Evolutionary conservation across 495 filamentous ascomycete genomes (phyloP).

Genomic region (Podospora tetraspora): DNA sequence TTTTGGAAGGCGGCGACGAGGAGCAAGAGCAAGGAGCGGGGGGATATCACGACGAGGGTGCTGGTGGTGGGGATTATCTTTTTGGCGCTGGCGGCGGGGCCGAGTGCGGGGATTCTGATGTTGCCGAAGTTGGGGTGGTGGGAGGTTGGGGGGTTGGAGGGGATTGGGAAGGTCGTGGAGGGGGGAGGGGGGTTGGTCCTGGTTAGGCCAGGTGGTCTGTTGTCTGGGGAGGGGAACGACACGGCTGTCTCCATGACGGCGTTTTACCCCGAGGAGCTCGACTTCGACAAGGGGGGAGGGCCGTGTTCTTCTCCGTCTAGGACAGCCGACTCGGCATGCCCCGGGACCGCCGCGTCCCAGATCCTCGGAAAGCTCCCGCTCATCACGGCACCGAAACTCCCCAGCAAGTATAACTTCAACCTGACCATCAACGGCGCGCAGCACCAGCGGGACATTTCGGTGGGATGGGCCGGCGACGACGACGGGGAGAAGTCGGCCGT

Average conservation of each 20-base stretch:
- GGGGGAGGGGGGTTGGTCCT: too few relatives aligned
- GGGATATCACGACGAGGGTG: not conserved
- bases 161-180: not conserved
- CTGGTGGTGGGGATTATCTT: not conserved
- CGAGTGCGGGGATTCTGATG: not conserved
- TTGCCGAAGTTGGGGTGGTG: not conserved
- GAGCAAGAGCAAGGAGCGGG: not conserved
- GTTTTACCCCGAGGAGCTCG: not conserved
- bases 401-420: not conserved
- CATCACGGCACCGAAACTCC: not conserved
- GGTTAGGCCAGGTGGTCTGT: too few relatives aligned
- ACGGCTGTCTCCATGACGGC: not conserved
- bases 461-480: not conserved
- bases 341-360: not conserved
- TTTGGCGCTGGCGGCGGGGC: not conserved
- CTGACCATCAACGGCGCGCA: not conserved
- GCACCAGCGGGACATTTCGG: not conserved
- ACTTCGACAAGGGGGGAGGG: not conserved
- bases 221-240: not conserved
- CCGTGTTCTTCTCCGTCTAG: too few relatives aligned
- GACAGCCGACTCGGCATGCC: too few relatives aligned
- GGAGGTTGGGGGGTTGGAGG: not conserved
- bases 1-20: not conserved
- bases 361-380: not conserved
- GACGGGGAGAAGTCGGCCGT: not conserved